Conservation (phyloP, 371 early-diverging fungal species). For the Batrachochytrium dendrobatidis region DNA sequence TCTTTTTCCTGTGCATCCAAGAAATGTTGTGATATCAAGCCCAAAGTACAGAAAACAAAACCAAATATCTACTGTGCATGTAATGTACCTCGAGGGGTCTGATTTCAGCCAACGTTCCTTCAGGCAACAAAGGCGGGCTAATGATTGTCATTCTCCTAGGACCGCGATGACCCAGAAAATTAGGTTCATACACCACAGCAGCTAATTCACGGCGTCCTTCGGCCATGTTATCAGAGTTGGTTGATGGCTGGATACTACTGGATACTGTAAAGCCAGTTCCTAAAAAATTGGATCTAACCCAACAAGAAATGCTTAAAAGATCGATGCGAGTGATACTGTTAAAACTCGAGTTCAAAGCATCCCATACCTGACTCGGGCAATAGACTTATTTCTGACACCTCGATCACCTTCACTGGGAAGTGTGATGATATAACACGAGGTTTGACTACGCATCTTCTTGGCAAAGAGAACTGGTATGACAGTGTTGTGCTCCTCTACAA, state of each 20-base stretch:
- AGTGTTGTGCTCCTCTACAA: constrained; percentile 49
- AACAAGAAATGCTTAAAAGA: not conserved
- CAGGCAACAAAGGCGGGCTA: constrained; percentile 61
- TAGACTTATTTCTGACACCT: constrained; percentile 12
- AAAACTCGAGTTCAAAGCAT: not conserved
- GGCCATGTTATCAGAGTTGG: constrained; percentile 15
- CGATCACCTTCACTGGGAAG: constrained; percentile 23
- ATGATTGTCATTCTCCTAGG: constrained; percentile 89
- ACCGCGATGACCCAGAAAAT: constrained; percentile 83
- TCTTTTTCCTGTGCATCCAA: constrained; percentile 47
- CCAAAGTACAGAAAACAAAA: no score
- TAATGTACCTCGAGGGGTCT: constrained; percentile 49
- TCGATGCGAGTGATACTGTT: not conserved
- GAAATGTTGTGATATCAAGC: no score
- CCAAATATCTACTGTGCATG: no score
- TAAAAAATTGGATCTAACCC: constrained; percentile 63
- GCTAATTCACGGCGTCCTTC: not conserved
- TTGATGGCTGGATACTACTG: constrained; percentile 52
- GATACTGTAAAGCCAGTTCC: constrained; percentile 79
- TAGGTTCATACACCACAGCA: constrained; percentile 57
- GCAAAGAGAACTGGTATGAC: constrained; percentile 34
- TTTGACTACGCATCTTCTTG: constrained; percentile 61
- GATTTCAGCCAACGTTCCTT: constrained; percentile 54
- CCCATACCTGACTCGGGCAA: constrained; percentile 16
- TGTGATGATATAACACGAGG: constrained; percentile 67